Percentiles rank a stretch among this genome's conserved stretches.
Conservation (phyloP, 192 early-diverging fungal species). For the Linnemannia hyalina region DNA sequence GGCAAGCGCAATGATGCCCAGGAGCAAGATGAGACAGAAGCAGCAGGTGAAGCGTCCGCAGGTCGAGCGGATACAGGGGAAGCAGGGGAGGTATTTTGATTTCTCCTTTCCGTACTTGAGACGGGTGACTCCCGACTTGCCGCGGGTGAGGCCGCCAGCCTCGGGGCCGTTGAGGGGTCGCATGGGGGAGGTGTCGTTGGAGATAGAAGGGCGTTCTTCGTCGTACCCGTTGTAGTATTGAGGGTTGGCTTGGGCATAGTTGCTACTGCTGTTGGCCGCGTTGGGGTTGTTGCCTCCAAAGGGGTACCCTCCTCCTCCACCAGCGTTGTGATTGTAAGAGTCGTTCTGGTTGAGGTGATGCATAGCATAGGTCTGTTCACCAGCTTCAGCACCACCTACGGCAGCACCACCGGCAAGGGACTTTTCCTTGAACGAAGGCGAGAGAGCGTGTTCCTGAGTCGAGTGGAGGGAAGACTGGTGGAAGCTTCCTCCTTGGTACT, state of each 20-base stretch:
- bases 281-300: conserved; percentile 10
- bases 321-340: conserved; percentile 21
- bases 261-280: neutral
- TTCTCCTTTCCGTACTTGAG: conserved; percentile 49
- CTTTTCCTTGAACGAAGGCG: conserved; percentile 35
- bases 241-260: neutral
- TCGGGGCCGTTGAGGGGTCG: conserved; percentile 27
- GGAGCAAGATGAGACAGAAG: conserved; percentile 54
- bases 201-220: conserved; percentile 51
- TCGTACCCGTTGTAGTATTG: conserved; percentile 54
- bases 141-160: conserved; percentile 32
- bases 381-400: neutral
- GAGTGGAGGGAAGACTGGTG: conserved; percentile 14
- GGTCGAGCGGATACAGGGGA: conserved; percentile 56
- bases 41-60: conserved; percentile 63
- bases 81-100: conserved; percentile 46
- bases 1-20: conserved; percentile 52
- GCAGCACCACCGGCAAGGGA: conserved; percentile 11
- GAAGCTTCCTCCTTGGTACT: conserved; percentile 2
- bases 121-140: conserved; percentile 45
- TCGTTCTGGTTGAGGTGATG: conserved; percentile 33
- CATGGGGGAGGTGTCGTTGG: conserved; percentile 54
- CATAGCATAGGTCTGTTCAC: conserved; percentile 39
- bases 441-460: conserved; percentile 46
- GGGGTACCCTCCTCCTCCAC: neutral